Conservation (phyloP, 768 basidiomycete species). For the Hortiboletus campestris region DNA sequence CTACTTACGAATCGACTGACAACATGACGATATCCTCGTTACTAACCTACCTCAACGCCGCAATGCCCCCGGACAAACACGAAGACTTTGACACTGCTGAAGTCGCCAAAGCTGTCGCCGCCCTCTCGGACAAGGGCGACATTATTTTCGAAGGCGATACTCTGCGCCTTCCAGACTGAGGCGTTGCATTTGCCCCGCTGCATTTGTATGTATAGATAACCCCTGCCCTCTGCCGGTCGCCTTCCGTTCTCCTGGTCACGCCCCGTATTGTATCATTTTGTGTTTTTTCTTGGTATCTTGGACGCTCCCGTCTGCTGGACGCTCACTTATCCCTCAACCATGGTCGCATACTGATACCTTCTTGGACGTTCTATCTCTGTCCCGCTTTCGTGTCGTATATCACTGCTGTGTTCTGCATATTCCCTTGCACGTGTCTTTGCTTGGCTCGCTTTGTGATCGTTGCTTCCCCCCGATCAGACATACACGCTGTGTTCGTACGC, state of each 20-base stretch:
- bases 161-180: conserved; percentile 28
- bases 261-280: conserved; percentile 16
- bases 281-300: conserved; percentile 25
- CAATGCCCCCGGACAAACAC: conserved; percentile 74
- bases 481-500: not conserved
- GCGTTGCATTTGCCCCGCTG: not conserved
- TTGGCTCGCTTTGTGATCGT: conserved; percentile 1
- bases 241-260: not conserved
- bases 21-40: conserved; percentile 69
- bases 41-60: conserved; percentile 70
- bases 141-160: conserved; percentile 53
- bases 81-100: conserved; percentile 81
- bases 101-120: conserved; percentile 51
- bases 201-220: not conserved
- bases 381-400: conserved; percentile 18
- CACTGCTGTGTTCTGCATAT: conserved; percentile 16
- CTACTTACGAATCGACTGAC: conserved; percentile 65
- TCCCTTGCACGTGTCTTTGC: not conserved
- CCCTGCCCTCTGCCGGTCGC: not conserved
- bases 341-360: conserved; percentile 19
- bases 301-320: conserved; percentile 11
- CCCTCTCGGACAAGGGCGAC: conserved; percentile 46
- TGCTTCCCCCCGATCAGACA: not conserved
- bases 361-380: conserved; percentile 17
- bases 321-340: not conserved